These are phyloP conservation scores for Salinomyces thailandicus DNA, from an alignment of 2,329 filamentous ascomycete genomes.

Conservation along the genomic window DNA sequence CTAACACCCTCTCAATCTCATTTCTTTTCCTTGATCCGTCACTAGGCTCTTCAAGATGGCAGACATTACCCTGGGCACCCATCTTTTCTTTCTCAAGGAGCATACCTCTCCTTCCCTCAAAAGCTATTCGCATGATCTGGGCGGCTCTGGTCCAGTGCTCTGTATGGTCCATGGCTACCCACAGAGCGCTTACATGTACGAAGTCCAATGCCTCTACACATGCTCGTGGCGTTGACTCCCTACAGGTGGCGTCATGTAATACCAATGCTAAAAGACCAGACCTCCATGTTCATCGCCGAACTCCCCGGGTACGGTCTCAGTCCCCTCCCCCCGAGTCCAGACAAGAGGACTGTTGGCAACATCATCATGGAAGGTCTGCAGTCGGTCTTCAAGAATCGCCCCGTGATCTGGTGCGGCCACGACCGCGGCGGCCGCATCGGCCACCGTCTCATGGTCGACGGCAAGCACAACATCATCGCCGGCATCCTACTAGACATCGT, in stretches of 20 bases:
- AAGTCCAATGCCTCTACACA: no score
- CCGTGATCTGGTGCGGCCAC: constrained; percentile 39
- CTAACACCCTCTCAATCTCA: no score
- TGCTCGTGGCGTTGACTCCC: no score
- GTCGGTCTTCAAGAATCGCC: constrained; percentile 24
- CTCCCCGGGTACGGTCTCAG: constrained; percentile 40
- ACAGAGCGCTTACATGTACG: constrained; percentile 30
- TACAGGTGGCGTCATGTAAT: constrained; percentile 27
- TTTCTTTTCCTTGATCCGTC: no score
- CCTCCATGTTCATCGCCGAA: constrained; percentile 38
- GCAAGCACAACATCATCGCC: constrained; percentile 29
- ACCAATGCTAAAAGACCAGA: constrained; percentile 27
- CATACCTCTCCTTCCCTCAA: constrained; percentile 21
- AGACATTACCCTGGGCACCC: constrained; percentile 16
- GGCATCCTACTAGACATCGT: constrained; percentile 41
- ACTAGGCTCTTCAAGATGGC: no score
- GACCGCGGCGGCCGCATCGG: constrained; percentile 41
- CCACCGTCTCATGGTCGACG: constrained; percentile 40
- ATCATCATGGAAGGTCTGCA: constrained; percentile 34
- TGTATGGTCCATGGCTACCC: constrained; percentile 39
- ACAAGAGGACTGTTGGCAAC: constrained; percentile 33
- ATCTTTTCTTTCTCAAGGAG: constrained; percentile 22
- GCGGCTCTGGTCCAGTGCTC: constrained; percentile 27
- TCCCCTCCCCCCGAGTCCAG: constrained; percentile 24
- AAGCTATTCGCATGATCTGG: constrained; percentile 24